A percentile compares a stretch with the other conserved stretches of the same genome.
Conservation (phyloP, 2,329 filamentous ascomycete genomes). For the Phaeoacremonium minimum region DNA sequence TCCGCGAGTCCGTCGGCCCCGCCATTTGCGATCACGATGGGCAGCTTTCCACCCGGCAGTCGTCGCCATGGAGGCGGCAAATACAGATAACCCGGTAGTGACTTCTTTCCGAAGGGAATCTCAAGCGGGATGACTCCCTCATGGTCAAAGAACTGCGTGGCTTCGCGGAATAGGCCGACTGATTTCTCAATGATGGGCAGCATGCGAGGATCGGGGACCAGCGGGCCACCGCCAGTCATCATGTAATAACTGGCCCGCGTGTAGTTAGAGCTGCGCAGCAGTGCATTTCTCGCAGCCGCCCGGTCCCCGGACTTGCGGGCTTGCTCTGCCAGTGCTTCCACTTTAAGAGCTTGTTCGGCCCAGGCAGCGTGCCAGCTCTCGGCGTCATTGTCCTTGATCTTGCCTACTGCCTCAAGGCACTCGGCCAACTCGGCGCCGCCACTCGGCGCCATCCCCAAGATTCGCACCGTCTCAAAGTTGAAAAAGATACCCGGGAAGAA, state of each 20-base stretch:
- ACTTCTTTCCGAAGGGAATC: conserved; percentile 31
- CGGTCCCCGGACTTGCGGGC: conserved; percentile 21
- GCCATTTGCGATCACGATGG: conserved; percentile 26
- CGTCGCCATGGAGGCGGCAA: conserved; percentile 19
- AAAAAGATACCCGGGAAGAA: too few species aligned
- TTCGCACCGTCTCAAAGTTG: conserved; percentile 35
- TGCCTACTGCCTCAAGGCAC: conserved; percentile 26
- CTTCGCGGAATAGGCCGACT: conserved; percentile 20
- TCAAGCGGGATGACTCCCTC: too few species aligned
- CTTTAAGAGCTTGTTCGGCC: conserved; percentile 20
- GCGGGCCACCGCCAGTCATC: conserved; percentile 5
- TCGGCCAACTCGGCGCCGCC: conserved; percentile 35
- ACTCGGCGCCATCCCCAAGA: conserved; percentile 28
- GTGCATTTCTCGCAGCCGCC: conserved; percentile 25
- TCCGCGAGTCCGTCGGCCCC: conserved; percentile 33
- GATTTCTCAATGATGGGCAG: conserved; percentile 21
- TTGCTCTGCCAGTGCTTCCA: conserved; percentile 27
- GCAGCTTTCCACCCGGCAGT: conserved; percentile 19
- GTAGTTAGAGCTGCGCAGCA: conserved; percentile 35
- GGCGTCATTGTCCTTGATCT: conserved; percentile 31
- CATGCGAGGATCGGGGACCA: conserved; percentile 8
- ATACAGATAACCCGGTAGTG: conserved; percentile 30
- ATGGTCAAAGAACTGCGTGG: conserved; percentile 19
- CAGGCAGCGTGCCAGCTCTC: conserved; percentile 33
- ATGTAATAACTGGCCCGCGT: conserved; percentile 29